Evolutionary conservation across 2,329 filamentous ascomycete genomes (phyloP).

Genomic region (Alternaria ethzedia): DNA sequence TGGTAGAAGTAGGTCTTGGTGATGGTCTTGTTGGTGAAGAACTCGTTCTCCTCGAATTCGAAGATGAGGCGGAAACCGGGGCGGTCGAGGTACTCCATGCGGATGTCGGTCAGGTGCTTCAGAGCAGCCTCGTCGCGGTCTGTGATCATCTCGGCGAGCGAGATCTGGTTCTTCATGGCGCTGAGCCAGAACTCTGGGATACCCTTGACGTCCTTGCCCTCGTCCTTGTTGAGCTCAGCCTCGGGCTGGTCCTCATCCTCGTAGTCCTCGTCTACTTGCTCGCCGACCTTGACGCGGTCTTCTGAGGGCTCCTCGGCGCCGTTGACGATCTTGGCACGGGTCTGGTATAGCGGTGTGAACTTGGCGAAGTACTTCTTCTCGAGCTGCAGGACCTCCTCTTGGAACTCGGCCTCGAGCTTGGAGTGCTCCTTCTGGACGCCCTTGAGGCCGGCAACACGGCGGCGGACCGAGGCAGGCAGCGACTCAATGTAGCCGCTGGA

Average conservation of each 20-base stretch:
- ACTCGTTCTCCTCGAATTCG: conserved; percentile 93
- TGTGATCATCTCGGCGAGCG: conserved; percentile 97
- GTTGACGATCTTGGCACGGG: conserved; percentile 92
- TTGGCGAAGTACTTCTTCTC: conserved; percentile 99
- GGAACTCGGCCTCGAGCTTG: conserved; percentile 97
- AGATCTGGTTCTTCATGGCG: conserved; percentile 99
- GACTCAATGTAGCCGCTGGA: conserved; percentile 99
- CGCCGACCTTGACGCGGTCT: conserved; percentile 83
- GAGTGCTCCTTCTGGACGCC: conserved; percentile 98
- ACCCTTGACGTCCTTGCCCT: conserved; percentile 67
- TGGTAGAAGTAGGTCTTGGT: conserved; percentile 99
- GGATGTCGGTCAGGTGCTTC: conserved; percentile 87
- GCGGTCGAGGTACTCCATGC: conserved; percentile 99
- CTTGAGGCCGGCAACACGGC: conserved; percentile 92
- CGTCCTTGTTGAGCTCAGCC: conserved; percentile 65
- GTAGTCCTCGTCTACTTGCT: conserved; percentile 76
- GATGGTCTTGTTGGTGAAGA: conserved; percentile 95
- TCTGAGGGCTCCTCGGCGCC: conserved; percentile 84
- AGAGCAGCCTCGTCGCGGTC: conserved; percentile 95
- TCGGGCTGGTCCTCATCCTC: conserved; percentile 55
- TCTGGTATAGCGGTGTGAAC: conserved; percentile 96
- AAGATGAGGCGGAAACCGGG: conserved; percentile 98
- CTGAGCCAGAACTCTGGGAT: conserved; percentile 99
- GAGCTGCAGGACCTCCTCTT: conserved; percentile 95
- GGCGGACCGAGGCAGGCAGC: conserved; percentile 85